Evolutionary conservation across 129 eudicot species (phyloP).

Genomic region (Chrysanthemum lavandulifolium): DNA sequence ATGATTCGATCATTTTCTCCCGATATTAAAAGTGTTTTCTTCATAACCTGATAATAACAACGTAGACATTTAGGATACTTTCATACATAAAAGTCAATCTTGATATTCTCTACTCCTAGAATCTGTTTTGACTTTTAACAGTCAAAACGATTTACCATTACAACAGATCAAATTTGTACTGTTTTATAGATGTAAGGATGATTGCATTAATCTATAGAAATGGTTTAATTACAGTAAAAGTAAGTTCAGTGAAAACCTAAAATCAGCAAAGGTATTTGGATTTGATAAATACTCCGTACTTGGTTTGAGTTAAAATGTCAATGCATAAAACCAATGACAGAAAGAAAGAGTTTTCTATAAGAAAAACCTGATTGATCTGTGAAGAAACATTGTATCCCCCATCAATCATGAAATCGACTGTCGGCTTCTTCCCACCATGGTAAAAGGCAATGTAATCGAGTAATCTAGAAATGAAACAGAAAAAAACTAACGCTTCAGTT

Average conservation of each 20-base stretch:
- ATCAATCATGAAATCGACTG: conserved; percentile 80
- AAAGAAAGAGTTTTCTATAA: neutral
- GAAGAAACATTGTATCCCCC: conserved; percentile 84
- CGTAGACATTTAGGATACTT: neutral
- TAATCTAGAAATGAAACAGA: conserved; percentile 43
- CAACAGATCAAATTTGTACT: neutral
- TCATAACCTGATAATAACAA: conserved; percentile 48
- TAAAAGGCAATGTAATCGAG: conserved; percentile 73
- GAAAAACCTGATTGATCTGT: conserved; percentile 57
- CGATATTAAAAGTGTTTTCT: conserved; percentile 67
- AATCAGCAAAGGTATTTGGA: neutral
- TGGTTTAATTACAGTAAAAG: neutral
- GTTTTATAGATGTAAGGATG: neutral
- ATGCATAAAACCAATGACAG: too few species aligned
- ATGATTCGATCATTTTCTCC: conserved; percentile 81
- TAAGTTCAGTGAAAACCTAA: neutral
- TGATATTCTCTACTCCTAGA: neutral
- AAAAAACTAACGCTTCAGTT: neutral
- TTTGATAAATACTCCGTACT: neutral
- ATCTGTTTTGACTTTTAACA: neutral
- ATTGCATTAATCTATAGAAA: neutral
- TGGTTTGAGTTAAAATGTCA: neutral
- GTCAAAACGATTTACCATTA: neutral
- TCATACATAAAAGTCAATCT: neutral
- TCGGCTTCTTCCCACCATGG: conserved; percentile 96